These are phyloP conservation scores for Boletus vermiculosoides DNA, from an alignment of 768 basidiomycete genomes.

Conservation along the genomic window DNA sequence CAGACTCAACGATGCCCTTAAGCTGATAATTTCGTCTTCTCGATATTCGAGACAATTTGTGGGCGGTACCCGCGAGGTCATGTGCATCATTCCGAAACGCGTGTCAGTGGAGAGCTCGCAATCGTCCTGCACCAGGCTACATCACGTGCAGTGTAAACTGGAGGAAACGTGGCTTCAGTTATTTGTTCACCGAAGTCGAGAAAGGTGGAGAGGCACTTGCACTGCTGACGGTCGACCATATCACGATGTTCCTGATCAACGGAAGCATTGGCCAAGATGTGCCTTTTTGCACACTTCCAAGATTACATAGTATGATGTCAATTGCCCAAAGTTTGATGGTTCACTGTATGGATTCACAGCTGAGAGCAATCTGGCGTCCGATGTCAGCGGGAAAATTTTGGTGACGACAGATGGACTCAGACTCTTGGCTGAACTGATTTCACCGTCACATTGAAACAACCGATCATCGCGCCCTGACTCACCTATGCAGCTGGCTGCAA, in stretches of 20 bases:
- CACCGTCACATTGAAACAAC: not conserved
- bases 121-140: not conserved
- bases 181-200: not conserved
- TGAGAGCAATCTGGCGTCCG: not conserved
- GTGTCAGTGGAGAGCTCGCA: not conserved
- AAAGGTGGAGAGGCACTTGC: not conserved
- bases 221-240: not conserved
- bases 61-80: not conserved
- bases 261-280: not conserved
- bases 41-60: not conserved
- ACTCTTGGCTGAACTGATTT: not conserved
- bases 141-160: conserved; percentile 3
- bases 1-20: not conserved
- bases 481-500: not conserved
- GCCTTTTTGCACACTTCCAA: not conserved
- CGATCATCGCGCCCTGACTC: not conserved
- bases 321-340: not conserved
- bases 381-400: not conserved
- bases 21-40: not conserved
- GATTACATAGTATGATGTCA: too few relatives aligned
- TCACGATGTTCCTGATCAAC: not conserved
- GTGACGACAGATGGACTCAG: not conserved
- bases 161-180: conserved; percentile 2
- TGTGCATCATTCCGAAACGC: not conserved
- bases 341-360: not conserved